phyloP scores from a whole-genome alignment of 2,329 filamentous ascomycete species.

The Fusarium bulbicola region DNA sequence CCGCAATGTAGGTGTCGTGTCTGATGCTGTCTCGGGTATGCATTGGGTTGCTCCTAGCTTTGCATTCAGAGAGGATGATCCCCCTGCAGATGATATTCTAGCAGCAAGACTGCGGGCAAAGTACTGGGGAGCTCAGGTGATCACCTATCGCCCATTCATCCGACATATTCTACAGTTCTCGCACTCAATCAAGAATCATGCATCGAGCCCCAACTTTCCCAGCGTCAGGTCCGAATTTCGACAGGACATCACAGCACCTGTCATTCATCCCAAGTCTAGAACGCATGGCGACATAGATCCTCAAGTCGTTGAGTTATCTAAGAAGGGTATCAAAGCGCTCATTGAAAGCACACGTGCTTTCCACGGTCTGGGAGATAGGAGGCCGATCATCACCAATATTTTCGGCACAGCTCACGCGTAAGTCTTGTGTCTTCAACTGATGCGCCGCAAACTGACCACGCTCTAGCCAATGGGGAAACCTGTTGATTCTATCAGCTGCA shows the following conservation, averaged over 20 bases:
- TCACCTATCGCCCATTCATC: conserved; percentile 84
- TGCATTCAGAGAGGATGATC: conserved; percentile 71
- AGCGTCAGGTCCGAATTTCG: conserved; percentile 47
- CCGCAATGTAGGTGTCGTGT: conserved; percentile 57
- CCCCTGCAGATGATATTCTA: conserved; percentile 79
- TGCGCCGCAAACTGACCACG: conserved; percentile 10
- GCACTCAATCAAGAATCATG: conserved; percentile 48
- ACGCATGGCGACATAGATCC: conserved; percentile 52
- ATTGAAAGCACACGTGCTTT: conserved; percentile 89
- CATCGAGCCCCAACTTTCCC: conserved; percentile 46
- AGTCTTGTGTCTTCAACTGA: conserved; percentile 52
- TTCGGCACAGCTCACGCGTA: conserved; percentile 97
- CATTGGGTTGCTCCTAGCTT: conserved; percentile 59
- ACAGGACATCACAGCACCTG: conserved; percentile 48
- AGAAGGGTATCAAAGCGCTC: conserved; percentile 74
- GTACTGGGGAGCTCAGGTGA: conserved; percentile 91
- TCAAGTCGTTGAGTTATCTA: conserved; percentile 63
- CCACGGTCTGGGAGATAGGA: conserved; percentile 65
- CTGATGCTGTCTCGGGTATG: conserved; percentile 53
- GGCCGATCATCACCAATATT: conserved; percentile 91
- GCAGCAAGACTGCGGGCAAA: conserved; percentile 87
- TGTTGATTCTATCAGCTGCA: conserved; percentile 85
- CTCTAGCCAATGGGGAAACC: conserved; percentile 91
- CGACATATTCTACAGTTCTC: conserved; percentile 63
- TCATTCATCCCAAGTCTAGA: conserved; percentile 50